Evolutionary conservation across 345 rosid genomes (phyloP).

Genomic region (Heritiera fomes): DNA sequence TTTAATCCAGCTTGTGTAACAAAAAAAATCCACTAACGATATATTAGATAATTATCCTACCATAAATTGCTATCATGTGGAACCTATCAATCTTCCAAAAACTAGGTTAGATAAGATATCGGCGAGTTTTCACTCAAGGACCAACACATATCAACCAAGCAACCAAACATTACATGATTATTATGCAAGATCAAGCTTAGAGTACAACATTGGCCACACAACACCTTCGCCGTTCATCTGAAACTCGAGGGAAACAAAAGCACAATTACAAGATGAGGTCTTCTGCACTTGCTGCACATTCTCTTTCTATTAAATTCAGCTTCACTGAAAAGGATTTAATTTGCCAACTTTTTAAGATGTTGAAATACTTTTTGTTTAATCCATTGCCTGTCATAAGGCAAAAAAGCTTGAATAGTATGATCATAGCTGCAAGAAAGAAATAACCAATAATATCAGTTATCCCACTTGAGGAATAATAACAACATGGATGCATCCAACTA

Average conservation of each 20-base stretch:
- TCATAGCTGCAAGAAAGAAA: slow-evolving; percentile 59
- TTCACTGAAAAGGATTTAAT: slow-evolving; percentile 28
- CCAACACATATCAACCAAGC: background rate
- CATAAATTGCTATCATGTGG: background rate
- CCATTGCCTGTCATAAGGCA: slow-evolving; percentile 92
- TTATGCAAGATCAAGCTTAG: slow-evolving; percentile 15
- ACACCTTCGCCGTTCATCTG: slow-evolving; percentile 14
- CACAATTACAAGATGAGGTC: background rate
- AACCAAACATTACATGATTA: background rate
- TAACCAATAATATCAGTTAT: slow-evolving; percentile 16
- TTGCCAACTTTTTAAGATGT: slow-evolving; percentile 81
- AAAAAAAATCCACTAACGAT: no score
- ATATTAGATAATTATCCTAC: background rate
- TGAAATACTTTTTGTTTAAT: slow-evolving; percentile 70
- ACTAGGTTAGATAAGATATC: background rate
- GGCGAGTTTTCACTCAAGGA: background rate
- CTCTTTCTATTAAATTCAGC: background rate
- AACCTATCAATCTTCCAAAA: background rate
- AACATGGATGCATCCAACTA: slow-evolving; percentile 5
- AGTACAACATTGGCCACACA: slow-evolving; percentile 1
- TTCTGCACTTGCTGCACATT: background rate
- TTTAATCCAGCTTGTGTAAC: no score
- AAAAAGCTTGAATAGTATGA: slow-evolving; percentile 61
- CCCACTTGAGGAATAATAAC: background rate
- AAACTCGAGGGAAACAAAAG: background rate